These are phyloP conservation scores for Talaromyces amestolkiae DNA, from an alignment of 2,329 filamentous ascomycete genomes.

Conservation along the genomic window DNA sequence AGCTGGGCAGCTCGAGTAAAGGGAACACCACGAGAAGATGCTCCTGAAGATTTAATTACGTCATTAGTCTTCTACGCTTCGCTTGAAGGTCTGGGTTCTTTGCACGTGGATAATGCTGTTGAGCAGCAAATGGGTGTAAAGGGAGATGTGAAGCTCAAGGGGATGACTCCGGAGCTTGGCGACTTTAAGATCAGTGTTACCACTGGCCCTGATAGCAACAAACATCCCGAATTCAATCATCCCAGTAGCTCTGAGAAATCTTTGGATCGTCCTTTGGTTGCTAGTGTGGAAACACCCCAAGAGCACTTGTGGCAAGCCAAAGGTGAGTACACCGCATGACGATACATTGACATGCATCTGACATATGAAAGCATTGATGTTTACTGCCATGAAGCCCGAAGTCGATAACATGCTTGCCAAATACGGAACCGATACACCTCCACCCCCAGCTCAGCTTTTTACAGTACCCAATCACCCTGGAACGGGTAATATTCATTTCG, in stretches of 20 bases:
- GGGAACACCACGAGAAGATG: slow-evolving; percentile 71
- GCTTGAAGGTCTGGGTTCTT: slow-evolving; percentile 70
- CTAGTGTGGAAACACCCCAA: slow-evolving; percentile 64
- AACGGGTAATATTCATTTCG: slow-evolving; percentile 75
- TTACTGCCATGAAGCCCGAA: slow-evolving; percentile 61
- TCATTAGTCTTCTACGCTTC: slow-evolving; percentile 79
- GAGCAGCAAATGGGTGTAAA: slow-evolving; percentile 49
- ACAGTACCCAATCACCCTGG: slow-evolving; percentile 63
- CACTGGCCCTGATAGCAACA: slow-evolving; percentile 63
- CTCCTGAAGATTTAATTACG: slow-evolving; percentile 65
- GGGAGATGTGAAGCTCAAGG: slow-evolving; percentile 66
- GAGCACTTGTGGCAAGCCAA: slow-evolving; percentile 83
- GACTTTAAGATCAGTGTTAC: slow-evolving; percentile 78
- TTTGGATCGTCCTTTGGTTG: slow-evolving; percentile 71
- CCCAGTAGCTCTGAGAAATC: slow-evolving; percentile 66
- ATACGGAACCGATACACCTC: slow-evolving; percentile 64
- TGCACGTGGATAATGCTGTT: slow-evolving; percentile 59
- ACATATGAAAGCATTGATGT: slow-evolving; percentile 52
- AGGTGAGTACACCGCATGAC: slow-evolving; percentile 40
- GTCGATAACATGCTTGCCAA: slow-evolving; percentile 59
- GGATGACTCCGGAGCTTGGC: slow-evolving; percentile 69
- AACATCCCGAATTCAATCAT: slow-evolving; percentile 57
- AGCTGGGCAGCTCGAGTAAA: slow-evolving; percentile 90
- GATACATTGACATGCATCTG: neutral
- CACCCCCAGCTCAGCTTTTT: slow-evolving; percentile 82